phyloP scores from a whole-genome alignment of 2,329 filamentous ascomycete species.

The Xylariaceae sp. region DNA sequence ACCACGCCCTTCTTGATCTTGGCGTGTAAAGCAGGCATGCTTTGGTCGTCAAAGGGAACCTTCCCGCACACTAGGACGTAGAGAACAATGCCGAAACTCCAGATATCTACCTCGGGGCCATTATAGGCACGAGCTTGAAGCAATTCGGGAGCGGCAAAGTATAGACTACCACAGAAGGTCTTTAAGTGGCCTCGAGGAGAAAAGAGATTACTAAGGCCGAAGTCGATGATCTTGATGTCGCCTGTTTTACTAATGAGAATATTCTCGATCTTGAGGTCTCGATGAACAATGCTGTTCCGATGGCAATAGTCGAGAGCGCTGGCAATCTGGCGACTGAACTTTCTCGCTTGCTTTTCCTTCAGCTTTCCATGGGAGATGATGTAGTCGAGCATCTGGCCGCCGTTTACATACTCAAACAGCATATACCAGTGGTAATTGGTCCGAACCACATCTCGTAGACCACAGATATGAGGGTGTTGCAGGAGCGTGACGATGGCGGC shows the following conservation, averaged over 20 bases:
- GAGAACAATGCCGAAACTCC: constrained; percentile 98
- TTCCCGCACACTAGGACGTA: constrained; percentile 98
- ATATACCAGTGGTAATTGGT: constrained; percentile 99
- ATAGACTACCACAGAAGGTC: constrained; percentile 96
- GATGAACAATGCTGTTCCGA: constrained; percentile 96
- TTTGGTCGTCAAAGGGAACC: constrained; percentile 98
- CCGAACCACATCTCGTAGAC: constrained; percentile 91
- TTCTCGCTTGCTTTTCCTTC: constrained; percentile 97
- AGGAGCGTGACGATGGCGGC: constrained; percentile 95
- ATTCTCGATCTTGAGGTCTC: constrained; percentile 98
- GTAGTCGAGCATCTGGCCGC: constrained; percentile 99
- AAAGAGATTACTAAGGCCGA: constrained; percentile 95
- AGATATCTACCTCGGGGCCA: constrained; percentile 95
- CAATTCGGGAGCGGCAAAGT: constrained; percentile 95
- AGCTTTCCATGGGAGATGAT: constrained; percentile 98
- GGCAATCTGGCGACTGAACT: constrained; percentile 96
- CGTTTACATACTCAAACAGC: constrained; percentile 99
- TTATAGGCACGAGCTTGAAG: constrained; percentile 94
- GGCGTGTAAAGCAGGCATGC: constrained; percentile 96
- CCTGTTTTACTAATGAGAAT: constrained; percentile 99
- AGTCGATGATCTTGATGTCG: constrained; percentile 99
- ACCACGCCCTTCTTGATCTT: constrained; percentile 98
- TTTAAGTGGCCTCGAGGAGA: constrained; percentile 84
- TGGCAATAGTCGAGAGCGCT: constrained; percentile 98
- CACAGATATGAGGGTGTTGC: constrained; percentile 94